Evolutionary conservation across 1,139 yeast species (phyloP).

Genomic region (Nadsonia commutata): DNA sequence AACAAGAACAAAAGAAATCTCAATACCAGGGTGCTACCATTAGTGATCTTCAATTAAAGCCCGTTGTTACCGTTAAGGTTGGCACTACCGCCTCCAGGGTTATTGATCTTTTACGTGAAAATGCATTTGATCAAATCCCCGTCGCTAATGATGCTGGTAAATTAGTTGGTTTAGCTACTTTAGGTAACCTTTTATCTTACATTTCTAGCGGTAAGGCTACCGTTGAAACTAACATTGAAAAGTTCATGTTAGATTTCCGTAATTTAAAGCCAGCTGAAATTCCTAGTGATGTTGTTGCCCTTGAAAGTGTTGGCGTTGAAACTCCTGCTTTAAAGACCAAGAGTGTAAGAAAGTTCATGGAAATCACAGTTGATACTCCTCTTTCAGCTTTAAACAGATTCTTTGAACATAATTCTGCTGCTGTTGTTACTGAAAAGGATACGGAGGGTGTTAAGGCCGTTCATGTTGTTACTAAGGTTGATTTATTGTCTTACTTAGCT

Average conservation of each 20-base stretch:
- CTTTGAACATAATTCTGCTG: slow-evolving; percentile 78
- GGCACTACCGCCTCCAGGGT: slow-evolving; percentile 52
- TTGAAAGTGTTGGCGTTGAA: slow-evolving; percentile 12
- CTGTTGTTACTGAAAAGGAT: slow-evolving; percentile 54
- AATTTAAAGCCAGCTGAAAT: slow-evolving; percentile 43
- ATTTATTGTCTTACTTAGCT: slow-evolving; percentile 54
- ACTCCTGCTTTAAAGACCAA: slow-evolving; percentile 39
- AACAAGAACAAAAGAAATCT: slow-evolving; percentile 30
- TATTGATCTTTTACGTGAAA: slow-evolving; percentile 54
- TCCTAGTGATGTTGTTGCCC: slow-evolving; percentile 32
- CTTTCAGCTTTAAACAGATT: slow-evolving; percentile 58
- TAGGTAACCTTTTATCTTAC: slow-evolving; percentile 56
- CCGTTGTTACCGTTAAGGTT: slow-evolving; percentile 62
- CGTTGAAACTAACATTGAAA: slow-evolving; percentile 43
- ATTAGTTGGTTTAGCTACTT: slow-evolving; percentile 62
- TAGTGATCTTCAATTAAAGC: slow-evolving; percentile 59
- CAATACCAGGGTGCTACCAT: slow-evolving; percentile 47
- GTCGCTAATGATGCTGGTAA: slow-evolving; percentile 49
- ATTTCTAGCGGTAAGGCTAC: slow-evolving; percentile 51
- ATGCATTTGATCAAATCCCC: slow-evolving; percentile 80
- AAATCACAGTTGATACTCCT: slow-evolving; percentile 55
- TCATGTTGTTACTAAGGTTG: slow-evolving; percentile 81
- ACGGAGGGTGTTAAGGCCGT: slow-evolving; percentile 42
- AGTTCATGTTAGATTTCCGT: slow-evolving; percentile 62
- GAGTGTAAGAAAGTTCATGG: slow-evolving; percentile 53